phyloP scores from a whole-genome alignment of 2,329 filamentous ascomycete genomes.

The Aureobasidium namibiae region DNA sequence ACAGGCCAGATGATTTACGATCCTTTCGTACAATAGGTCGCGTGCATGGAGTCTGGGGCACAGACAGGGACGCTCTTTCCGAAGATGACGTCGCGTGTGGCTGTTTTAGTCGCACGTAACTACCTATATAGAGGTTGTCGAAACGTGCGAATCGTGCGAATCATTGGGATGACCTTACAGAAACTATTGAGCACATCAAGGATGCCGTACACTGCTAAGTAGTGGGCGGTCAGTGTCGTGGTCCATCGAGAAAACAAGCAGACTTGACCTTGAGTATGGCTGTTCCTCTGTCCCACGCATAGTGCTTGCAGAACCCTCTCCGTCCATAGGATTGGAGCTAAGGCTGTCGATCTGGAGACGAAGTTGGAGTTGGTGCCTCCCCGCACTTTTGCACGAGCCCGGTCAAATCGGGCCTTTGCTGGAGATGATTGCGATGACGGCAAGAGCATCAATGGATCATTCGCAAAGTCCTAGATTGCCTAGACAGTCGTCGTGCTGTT shows the following conservation, averaged over 20 bases:
- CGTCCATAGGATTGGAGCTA: neutral
- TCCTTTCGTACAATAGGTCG: neutral
- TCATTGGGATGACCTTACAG: neutral
- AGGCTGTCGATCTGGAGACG: slow-evolving; percentile 3
- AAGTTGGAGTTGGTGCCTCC: neutral
- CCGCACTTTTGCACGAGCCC: neutral
- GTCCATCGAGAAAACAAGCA: neutral
- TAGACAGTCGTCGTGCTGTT: no score
- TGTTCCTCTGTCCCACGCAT: no score
- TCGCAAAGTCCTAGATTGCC: no score
- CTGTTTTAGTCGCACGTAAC: neutral
- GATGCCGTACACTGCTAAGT: neutral
- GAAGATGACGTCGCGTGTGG: slow-evolving; percentile 8
- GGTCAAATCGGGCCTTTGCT: neutral
- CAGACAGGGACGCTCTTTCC: neutral
- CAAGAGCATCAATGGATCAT: no score
- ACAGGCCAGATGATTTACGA: neutral
- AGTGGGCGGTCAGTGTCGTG: neutral
- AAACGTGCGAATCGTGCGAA: neutral
- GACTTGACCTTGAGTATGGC: neutral
- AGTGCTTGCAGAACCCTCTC: neutral
- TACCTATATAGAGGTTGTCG: neutral
- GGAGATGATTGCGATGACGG: neutral
- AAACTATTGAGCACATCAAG: neutral
- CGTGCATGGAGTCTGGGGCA: neutral